phyloP scores from a whole-genome alignment of 345 rosid genomes.

The Pugionium cornutum region DNA sequence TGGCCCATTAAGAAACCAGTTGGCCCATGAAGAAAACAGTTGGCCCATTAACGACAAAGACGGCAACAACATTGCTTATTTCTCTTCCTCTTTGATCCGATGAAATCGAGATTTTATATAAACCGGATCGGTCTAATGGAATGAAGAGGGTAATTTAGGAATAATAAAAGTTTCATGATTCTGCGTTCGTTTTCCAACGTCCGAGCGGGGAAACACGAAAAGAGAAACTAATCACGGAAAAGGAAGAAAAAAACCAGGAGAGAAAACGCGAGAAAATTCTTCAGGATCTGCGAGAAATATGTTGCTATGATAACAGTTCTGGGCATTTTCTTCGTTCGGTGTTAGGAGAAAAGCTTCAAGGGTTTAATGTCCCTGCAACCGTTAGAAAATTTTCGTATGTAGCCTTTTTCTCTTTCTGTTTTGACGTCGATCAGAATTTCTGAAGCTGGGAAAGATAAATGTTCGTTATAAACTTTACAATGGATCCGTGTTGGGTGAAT shows the following conservation, averaged over 20 bases:
- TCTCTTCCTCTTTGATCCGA: background rate
- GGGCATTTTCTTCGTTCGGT: background rate
- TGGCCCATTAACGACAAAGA: background rate
- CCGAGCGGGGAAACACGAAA: conserved; percentile 36
- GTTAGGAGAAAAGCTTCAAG: background rate
- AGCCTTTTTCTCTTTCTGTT: background rate
- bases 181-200: conserved; percentile 36
- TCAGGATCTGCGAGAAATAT: conserved; percentile 20
- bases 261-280: conserved; percentile 10
- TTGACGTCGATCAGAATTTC: conserved; percentile 31
- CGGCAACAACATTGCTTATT: background rate
- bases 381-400: conserved; percentile 1
- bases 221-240: conserved; percentile 13
- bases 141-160: conserved; percentile 26
- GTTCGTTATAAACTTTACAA: background rate
- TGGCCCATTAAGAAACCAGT: too few relatives aligned
- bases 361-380: conserved; percentile 17
- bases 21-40: too few relatives aligned
- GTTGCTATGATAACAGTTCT: background rate
- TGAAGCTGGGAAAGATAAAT: conserved; percentile 16
- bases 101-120: background rate
- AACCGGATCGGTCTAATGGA: conserved; percentile 28
- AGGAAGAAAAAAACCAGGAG: background rate
- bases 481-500: conserved; percentile 20
- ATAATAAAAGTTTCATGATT: conserved; percentile 15